phyloP scores from a whole-genome alignment of 2,329 filamentous ascomycete genomes.

The Xylariaceae sp. region DNA sequence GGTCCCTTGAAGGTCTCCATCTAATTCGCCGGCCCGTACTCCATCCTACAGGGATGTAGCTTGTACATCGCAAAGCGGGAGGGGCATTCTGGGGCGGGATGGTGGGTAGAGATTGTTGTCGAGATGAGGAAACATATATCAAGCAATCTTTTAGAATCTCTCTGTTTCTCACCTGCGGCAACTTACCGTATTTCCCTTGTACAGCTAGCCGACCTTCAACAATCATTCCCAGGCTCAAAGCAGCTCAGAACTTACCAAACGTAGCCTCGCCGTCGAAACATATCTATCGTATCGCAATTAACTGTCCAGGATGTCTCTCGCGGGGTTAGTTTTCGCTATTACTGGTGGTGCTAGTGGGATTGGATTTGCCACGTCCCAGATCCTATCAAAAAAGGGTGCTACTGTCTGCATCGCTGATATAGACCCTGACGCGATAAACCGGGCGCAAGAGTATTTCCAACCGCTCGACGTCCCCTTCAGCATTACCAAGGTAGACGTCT shows the following conservation, averaged over 20 bases:
- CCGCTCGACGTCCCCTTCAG: slow-evolving; percentile 26
- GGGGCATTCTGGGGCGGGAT: slow-evolving; percentile 16
- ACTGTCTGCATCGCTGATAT: slow-evolving; percentile 31
- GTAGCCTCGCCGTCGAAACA: neutral
- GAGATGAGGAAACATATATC: slow-evolving; percentile 7
- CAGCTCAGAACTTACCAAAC: neutral
- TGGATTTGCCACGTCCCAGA: slow-evolving; percentile 30
- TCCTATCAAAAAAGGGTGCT: slow-evolving; percentile 29
- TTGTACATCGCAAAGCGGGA: slow-evolving; percentile 3
- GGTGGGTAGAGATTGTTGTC: slow-evolving; percentile 5
- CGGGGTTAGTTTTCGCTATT: slow-evolving; percentile 36
- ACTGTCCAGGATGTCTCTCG: slow-evolving; percentile 20
- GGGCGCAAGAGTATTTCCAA: slow-evolving; percentile 27
- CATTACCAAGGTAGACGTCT: slow-evolving; percentile 43
- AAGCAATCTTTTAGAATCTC: neutral
- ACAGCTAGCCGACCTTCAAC: neutral
- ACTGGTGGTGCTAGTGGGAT: slow-evolving; percentile 39
- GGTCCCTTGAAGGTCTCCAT: slow-evolving; percentile 9
- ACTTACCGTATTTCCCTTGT: slow-evolving; percentile 4
- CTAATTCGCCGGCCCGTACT: slow-evolving; percentile 16
- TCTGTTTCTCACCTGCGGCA: slow-evolving; percentile 8
- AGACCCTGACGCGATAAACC: slow-evolving; percentile 25
- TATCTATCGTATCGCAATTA: neutral
- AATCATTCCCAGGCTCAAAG: neutral
- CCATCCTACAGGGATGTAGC: slow-evolving; percentile 7